Base-by-base conservation (phyloP, 441 rosid species). In the Syzygium syzygioides region DNA sequence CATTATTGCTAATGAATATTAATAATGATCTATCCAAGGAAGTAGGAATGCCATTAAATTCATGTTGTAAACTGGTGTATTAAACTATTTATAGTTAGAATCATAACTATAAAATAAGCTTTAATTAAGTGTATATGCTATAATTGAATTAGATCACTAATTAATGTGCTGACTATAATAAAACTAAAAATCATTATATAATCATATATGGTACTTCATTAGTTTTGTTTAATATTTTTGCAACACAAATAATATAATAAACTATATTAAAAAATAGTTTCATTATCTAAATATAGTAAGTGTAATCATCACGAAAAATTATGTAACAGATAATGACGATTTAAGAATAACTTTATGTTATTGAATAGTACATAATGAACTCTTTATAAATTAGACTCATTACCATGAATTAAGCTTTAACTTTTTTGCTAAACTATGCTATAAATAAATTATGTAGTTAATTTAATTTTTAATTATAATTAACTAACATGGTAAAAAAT, bases 1-100 rank as follows among this genome's bases (percentile, higher is more conserved):
- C 20, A 20, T 20, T 37, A 37, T 20, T 23, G 10, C 0, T 0
- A 41, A 1, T 23, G 28, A 20, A 23, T 37, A 45, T 68, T 20
- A 7, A 11, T 37, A 71, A 37, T 71, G 3, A 71, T 71, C 52
- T 71, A 71, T 37, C 41, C 50, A 37, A 37, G 50, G 80, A 71
- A 37, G 48, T 71, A 71, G 80, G 50, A 23, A 37, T 71, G 23
- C 80, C 5, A 1, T 2, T 71, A 48, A 71, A 37, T 37, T 11
- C 83, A 37, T 37, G 52, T 71, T 71, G 23, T 45, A 41, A 0
- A 71, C 23, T 37, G 6, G 50, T 71, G 37, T 12, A 37, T 71
- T 6, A 71, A 37, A 37, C 50, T 71, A 37, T 71, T 28, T 37
- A 37, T 37, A 37, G 11, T 71, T 71, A 71, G 1, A 71, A 71